These are phyloP conservation scores for Dendrobium huoshanense DNA, from an alignment of 106 monocot species.

Conservation along the genomic window DNA sequence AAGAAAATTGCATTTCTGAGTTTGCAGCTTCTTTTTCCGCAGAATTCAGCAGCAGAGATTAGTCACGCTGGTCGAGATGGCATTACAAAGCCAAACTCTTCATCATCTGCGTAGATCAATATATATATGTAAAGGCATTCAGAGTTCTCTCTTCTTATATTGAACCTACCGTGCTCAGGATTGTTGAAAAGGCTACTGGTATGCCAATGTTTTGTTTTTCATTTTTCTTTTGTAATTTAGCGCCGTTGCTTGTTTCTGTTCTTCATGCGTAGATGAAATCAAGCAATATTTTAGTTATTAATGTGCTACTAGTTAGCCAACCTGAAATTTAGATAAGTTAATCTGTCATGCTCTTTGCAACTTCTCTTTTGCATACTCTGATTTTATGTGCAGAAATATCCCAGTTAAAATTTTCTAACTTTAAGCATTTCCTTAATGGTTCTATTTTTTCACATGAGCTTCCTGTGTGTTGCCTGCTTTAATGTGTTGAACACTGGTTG, in stretches of 20 bases:
- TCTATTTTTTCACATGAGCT: too few relatives aligned
- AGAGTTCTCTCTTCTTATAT: neutral
- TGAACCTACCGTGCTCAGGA: too few relatives aligned
- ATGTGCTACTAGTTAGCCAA: neutral
- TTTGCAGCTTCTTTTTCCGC: neutral
- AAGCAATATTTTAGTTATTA: neutral
- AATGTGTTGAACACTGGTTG: too few relatives aligned
- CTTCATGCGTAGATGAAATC: neutral
- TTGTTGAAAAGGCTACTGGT: neutral
- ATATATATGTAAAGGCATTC: neutral
- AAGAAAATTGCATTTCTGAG: too few relatives aligned
- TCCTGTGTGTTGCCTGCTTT: too few relatives aligned
- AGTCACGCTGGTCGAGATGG: neutral
- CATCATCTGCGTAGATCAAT: neutral
- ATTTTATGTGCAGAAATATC: too few relatives aligned
- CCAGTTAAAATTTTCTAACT: too few relatives aligned
- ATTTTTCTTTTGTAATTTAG: neutral
- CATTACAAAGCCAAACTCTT: neutral
- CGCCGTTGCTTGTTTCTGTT: neutral
- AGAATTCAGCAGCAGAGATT: constrained; percentile 1
- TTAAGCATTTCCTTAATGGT: too few relatives aligned
- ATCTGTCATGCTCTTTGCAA: too few relatives aligned
- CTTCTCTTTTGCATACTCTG: too few relatives aligned
- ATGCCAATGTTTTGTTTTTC: neutral
- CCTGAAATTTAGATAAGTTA: too few relatives aligned